Base-by-base conservation (phyloP, 1,284 basidiomycete genomes). In the Lentinus polychrous region DNA sequence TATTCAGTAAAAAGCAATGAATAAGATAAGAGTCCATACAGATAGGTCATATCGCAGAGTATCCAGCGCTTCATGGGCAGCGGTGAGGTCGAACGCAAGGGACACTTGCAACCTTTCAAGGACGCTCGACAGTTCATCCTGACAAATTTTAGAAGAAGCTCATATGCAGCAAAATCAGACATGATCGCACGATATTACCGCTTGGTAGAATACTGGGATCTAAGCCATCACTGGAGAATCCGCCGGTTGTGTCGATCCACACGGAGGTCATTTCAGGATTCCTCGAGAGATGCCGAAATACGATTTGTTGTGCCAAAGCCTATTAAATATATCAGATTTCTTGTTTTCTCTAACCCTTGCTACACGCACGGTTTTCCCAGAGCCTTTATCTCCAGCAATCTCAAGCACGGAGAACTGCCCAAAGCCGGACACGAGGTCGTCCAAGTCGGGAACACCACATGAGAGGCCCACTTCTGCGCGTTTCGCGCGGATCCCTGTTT, bases 191-290 rank as follows among this genome's bases (percentile, higher is more conserved):
- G 10, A n/a, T n/a, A n/a, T 34, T 34, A 8, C n/a, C 33, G 33
- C 33, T n/a, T 8, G 33, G n/a, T 10, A 34, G 33, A 12, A 38
- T 38, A 17, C 8, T 17, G 8, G 8, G 37, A 38, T 8, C 14
- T 1, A 78, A 71, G 41, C 70, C 68, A 15, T 79, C 75, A 0
- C 68, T 66, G 31, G 81, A 75, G 60, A 89, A 84, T 48, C 79
- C 79, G 2, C 84, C 83, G 0, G 70, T 73, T 8, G 80, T 82
- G 56, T 90, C 86, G 38, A 90, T 73, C 86, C 86, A 90, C 7
- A 79, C 59, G 0, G 72, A 76, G 43, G 60, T 68, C 2, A 70
- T 62, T 15, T 70, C 56, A 17, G 54, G 48, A 50, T 70, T 48
- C 7, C 57, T 52, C 0, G 65, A 58, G 1, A 89, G 71, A 57